Percentiles rank a stretch among this genome's conserved stretches.
Conservation (phyloP, 176 grass and related monocot species). For the Juncus effusus region DNA sequence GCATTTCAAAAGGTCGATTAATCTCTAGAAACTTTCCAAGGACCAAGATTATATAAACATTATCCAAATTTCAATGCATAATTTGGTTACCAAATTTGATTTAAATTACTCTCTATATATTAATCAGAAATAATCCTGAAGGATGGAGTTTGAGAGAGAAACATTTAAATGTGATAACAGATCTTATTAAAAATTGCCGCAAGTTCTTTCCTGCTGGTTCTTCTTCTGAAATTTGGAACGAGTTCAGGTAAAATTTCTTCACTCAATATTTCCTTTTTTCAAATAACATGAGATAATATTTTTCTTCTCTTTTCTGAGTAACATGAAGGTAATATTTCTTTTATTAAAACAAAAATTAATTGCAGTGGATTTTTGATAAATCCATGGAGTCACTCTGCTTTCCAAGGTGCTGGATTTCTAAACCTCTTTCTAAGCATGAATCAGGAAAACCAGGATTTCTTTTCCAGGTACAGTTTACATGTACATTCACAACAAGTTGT, state of each 20-base stretch:
- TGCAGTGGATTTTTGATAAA: constrained; percentile 76
- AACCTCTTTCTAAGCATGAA: constrained; percentile 81
- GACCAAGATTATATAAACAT: too few species aligned
- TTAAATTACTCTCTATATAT: constrained; percentile 7
- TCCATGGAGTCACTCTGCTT: constrained; percentile 94
- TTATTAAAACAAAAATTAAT: constrained; percentile 10
- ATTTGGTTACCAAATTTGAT: too few species aligned
- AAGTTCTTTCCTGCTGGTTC: constrained; percentile 80
- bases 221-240: constrained; percentile 81
- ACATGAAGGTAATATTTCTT: constrained; percentile 16
- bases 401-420: constrained; percentile 94
- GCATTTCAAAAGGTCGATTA: constrained; percentile 95
- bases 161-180: constrained; percentile 63
- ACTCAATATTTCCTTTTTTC: neutral
- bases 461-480: constrained; percentile 34
- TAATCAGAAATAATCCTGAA: constrained; percentile 89
- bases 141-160: constrained; percentile 73
- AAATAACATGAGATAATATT: constrained; percentile 4
- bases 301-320: constrained; percentile 4
- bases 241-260: constrained; percentile 66
- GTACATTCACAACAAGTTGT: too few species aligned
- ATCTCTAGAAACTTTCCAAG: neutral
- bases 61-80: too few species aligned
- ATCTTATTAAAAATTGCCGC: constrained; percentile 64
- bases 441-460: constrained; percentile 60